phyloP scores from a whole-genome alignment of 169 alveolate genomes.

The Cryptosporidium parvum region DNA sequence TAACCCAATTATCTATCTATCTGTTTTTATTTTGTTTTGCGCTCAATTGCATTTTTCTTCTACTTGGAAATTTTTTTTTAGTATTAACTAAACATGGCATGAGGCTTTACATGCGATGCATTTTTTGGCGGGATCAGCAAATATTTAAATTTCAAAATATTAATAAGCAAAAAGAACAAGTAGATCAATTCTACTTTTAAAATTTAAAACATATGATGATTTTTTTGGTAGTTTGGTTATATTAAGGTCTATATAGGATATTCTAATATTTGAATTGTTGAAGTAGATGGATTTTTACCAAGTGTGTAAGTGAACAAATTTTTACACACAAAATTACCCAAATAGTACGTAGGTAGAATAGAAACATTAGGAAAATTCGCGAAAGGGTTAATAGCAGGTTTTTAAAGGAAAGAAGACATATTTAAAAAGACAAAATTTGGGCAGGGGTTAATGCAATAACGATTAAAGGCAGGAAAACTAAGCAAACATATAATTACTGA shows the following conservation, averaged over 20 bases:
- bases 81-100: not conserved
- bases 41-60: not conserved
- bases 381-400: not conserved
- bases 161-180: not conserved
- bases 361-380: not conserved
- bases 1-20: not conserved
- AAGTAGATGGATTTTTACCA: not conserved
- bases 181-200: not conserved
- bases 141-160: not conserved
- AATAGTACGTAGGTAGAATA: conserved; percentile 14
- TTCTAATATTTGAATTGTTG: not conserved
- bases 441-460: not conserved
- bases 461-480: not conserved
- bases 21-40: not conserved
- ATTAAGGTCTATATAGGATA: not conserved
- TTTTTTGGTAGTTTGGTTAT: not conserved
- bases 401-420: not conserved
- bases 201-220: not conserved
- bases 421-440: not conserved
- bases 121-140: not conserved
- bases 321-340: conserved; percentile 31
- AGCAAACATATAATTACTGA: not conserved
- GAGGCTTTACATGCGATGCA: not conserved
- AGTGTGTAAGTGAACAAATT: conserved; percentile 6
- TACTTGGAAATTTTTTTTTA: not conserved